A percentile compares a stretch with the other conserved stretches of the same genome.
These are phyloP conservation scores for Dictyostelium brefeldianum DNA, from an alignment of 78 protist genomes.

Conservation along the genomic window DNA sequence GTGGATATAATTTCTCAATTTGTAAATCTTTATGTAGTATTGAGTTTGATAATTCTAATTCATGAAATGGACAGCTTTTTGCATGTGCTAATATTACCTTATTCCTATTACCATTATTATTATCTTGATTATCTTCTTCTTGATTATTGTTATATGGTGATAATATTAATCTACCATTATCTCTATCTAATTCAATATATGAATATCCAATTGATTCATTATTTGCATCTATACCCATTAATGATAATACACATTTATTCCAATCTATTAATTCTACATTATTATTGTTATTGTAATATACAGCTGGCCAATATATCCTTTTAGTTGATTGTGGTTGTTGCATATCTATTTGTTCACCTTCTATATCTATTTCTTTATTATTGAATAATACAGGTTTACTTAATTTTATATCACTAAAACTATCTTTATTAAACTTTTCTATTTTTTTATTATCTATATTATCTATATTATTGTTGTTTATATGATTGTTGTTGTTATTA, in stretches of 20 bases:
- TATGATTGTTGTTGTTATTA: neutral
- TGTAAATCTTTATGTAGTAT: conserved; percentile 44
- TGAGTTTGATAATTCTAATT: conserved; percentile 42
- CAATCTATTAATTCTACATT: neutral
- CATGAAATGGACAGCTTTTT: conserved; percentile 49
- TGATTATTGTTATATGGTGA: neutral
- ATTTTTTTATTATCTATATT: neutral
- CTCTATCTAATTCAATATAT: conserved; percentile 22
- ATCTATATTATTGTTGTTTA: neutral
- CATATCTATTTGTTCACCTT: neutral
- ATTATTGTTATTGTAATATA: neutral
- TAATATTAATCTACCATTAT: conserved; percentile 35
- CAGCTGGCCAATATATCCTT: conserved; percentile 22
- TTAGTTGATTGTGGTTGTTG: neutral
- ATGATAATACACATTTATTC: conserved; percentile 34
- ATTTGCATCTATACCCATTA: neutral
- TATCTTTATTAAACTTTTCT: neutral
- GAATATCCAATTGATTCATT: conserved; percentile 16
- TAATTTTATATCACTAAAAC: neutral
- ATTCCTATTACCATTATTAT: neutral
- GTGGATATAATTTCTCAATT: neutral
- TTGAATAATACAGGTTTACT: neutral
- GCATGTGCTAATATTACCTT: conserved; percentile 47
- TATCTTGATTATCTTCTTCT: neutral
- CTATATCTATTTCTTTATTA: neutral